Conservation (phyloP, 2,329 filamentous ascomycete species). For the Penicillium sp. region DNA sequence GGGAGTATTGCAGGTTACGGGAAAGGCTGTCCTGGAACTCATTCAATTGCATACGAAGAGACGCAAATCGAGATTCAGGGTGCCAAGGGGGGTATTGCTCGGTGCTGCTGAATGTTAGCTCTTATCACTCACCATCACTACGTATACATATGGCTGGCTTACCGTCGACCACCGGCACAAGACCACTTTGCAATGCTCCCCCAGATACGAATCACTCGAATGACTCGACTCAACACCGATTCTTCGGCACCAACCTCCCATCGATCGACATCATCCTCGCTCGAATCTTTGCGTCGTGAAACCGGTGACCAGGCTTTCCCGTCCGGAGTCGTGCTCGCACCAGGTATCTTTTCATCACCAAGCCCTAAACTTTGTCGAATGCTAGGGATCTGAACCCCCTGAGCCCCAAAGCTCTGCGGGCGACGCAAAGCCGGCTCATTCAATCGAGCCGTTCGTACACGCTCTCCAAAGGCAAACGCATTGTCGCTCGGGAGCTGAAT, state of each 20-base stretch:
- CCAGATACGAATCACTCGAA: slow-evolving; percentile 52
- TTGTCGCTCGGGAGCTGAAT: slow-evolving; percentile 54
- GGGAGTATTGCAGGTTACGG: slow-evolving; percentile 47
- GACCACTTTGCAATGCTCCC: slow-evolving; percentile 53
- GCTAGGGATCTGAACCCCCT: slow-evolving; percentile 40
- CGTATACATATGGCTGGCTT: background rate
- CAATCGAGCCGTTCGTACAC: slow-evolving; percentile 48
- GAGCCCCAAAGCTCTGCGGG: slow-evolving; percentile 38
- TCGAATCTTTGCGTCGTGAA: slow-evolving; percentile 35
- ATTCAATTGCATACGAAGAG: slow-evolving; percentile 43
- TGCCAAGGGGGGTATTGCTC: slow-evolving; percentile 52
- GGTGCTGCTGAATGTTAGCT: slow-evolving; percentile 23
- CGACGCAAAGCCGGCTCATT: slow-evolving; percentile 40
- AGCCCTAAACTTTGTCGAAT: slow-evolving; percentile 38
- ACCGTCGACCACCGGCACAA: slow-evolving; percentile 47
- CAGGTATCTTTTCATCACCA: slow-evolving; percentile 36
- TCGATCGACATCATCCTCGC: slow-evolving; percentile 43
- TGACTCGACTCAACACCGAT: slow-evolving; percentile 50
- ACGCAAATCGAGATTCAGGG: slow-evolving; percentile 44
- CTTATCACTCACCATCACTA: background rate
- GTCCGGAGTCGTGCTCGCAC: slow-evolving; percentile 29
- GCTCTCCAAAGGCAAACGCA: slow-evolving; percentile 51
- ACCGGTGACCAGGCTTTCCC: slow-evolving; percentile 38
- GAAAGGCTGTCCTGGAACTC: slow-evolving; percentile 49
- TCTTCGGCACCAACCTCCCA: slow-evolving; percentile 52